Evolutionary conservation across 306 rosid genomes (phyloP).

Genomic region (Prunus davidiana): DNA sequence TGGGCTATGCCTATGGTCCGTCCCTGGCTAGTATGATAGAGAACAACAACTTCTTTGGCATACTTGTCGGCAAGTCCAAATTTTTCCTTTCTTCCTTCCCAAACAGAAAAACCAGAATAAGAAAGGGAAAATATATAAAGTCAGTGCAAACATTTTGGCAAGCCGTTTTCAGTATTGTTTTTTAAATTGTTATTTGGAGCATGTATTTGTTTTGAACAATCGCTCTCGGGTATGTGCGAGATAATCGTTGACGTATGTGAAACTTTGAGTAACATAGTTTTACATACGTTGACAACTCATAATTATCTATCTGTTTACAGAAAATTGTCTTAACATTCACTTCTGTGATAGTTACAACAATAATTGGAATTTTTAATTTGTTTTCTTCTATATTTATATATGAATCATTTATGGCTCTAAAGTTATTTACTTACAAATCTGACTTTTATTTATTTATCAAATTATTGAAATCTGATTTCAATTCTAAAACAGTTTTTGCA

Average conservation of each 20-base stretch:
- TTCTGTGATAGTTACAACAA: too few relatives aligned
- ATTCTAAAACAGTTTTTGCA: fast-evolving
- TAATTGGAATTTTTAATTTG: too few relatives aligned
- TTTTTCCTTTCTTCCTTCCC: not conserved
- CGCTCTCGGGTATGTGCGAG: not conserved
- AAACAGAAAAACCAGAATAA: not conserved
- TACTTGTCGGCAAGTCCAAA: not conserved
- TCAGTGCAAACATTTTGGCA: not conserved
- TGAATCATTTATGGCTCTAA: not conserved
- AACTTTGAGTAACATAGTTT: not conserved
- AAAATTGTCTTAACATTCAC: too few relatives aligned
- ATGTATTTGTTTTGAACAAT: too few relatives aligned
- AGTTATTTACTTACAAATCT: not conserved
- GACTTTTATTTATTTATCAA: not conserved
- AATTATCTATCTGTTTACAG: not conserved
- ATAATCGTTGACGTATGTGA: not conserved
- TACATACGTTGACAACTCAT: not conserved
- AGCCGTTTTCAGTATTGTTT: not conserved
- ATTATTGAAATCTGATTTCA: not conserved
- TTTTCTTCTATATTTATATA: not conserved
- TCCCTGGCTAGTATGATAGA: too few relatives aligned
- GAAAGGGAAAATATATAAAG: not conserved
- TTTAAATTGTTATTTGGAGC: not conserved
- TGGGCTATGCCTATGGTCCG: too few relatives aligned
- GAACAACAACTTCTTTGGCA: not conserved